phyloP scores from a whole-genome alignment of 352 stramenopile genomes.

The Globisporangium alternatum region DNA sequence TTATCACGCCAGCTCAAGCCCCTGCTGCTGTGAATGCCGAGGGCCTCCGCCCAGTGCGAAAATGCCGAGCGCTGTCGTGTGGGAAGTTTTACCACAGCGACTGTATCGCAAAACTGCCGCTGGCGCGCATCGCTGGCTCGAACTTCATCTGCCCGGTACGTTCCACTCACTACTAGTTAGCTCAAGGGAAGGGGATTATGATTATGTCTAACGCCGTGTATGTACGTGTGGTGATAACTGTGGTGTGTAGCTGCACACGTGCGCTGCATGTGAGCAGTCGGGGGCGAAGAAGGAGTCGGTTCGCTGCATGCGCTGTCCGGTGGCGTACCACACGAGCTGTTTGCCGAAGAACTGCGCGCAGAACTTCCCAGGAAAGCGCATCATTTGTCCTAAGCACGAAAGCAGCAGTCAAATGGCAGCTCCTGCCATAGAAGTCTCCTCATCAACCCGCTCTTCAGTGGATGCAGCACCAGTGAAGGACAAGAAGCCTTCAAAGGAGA shows the following conservation, averaged over 20 bases:
- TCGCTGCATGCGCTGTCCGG: constrained; percentile 72
- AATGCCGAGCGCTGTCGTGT: constrained; percentile 78
- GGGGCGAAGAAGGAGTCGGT: constrained; percentile 78
- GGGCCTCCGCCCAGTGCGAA: constrained; percentile 41
- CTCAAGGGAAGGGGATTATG: not conserved
- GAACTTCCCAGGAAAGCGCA: constrained; percentile 66
- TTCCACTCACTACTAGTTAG: not conserved
- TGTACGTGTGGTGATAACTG: not conserved
- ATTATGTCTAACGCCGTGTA: not conserved
- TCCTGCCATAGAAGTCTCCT: not conserved
- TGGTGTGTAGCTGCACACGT: constrained; percentile 61
- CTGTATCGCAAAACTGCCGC: constrained; percentile 75
- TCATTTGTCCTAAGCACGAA: constrained; percentile 69
- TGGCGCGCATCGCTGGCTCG: constrained; percentile 71
- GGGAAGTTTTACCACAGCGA: constrained; percentile 85
- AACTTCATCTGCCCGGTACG: constrained; percentile 80
- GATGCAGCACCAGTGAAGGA: not conserved
- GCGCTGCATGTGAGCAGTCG: constrained; percentile 68
- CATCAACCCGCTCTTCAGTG: not conserved
- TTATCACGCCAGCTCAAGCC: not conserved
- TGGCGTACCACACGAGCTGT: constrained; percentile 80
- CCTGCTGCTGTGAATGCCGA: not conserved
- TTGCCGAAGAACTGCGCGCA: constrained; percentile 48
- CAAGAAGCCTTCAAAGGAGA: constrained; percentile 3
- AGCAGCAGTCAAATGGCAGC: not conserved